Evolutionary conservation across 495 filamentous ascomycete genomes (phyloP).

Genomic region (Neohortaea acidophila): DNA sequence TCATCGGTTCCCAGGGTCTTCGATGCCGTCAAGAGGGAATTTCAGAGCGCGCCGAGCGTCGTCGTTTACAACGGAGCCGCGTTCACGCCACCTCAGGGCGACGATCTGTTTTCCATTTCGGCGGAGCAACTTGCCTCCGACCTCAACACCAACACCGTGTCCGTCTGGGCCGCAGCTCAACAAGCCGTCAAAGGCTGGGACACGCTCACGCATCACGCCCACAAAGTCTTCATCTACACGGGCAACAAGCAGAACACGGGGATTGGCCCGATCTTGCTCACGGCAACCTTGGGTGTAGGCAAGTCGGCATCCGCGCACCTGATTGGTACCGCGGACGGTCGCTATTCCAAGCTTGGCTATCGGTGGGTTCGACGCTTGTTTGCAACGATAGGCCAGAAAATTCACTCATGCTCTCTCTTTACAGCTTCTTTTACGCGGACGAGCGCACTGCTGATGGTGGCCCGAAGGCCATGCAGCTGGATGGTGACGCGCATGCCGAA

Average conservation of each 20-base stretch:
- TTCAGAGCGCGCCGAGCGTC: constrained; percentile 22
- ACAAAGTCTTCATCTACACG: constrained; percentile 35
- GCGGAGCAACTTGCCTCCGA: constrained; percentile 22
- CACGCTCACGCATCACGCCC: constrained; percentile 23
- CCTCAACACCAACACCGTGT: constrained; percentile 29
- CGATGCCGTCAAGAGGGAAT: constrained; percentile 24
- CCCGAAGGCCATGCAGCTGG: constrained; percentile 17
- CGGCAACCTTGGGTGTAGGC: constrained; percentile 27
- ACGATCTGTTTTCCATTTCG: constrained; percentile 27
- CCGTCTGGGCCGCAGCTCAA: constrained; percentile 30
- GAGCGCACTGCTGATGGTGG: constrained; percentile 27
- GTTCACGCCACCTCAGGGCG: constrained; percentile 20
- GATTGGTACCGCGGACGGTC: constrained; percentile 27
- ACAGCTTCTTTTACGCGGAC: constrained; percentile 32
- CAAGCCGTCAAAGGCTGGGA: constrained; percentile 30
- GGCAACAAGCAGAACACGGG: constrained; percentile 28
- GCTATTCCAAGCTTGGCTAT: constrained; percentile 24
- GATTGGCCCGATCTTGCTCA: constrained; percentile 22
- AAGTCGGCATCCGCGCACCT: constrained; percentile 29
- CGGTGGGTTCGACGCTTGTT: constrained; percentile 23
- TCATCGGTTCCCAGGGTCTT: constrained; percentile 27
- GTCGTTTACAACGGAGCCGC: constrained; percentile 29
- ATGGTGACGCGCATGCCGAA: constrained; percentile 28
- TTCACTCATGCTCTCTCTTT: background rate
- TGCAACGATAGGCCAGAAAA: constrained; percentile 4